phyloP scores from a whole-genome alignment of 495 filamentous ascomycete genomes.

The Penicillium cinerascens region DNA sequence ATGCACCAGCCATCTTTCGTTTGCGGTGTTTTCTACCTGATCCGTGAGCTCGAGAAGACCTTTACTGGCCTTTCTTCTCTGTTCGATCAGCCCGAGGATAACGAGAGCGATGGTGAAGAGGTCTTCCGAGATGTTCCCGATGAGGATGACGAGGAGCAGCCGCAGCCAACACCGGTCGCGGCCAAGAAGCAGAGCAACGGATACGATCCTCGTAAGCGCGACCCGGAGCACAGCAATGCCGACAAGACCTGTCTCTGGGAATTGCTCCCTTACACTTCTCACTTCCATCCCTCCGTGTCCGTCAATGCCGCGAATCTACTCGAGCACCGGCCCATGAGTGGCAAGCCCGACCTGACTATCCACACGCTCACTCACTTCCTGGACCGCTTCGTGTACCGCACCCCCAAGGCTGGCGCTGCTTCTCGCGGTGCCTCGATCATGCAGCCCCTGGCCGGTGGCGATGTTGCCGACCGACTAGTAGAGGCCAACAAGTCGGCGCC shows the following conservation, averaged over 20 bases:
- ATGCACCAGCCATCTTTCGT: conserved; percentile 91
- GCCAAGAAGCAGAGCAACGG: conserved; percentile 28
- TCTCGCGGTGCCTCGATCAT: conserved; percentile 82
- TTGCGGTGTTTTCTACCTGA: conserved; percentile 81
- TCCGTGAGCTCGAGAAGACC: conserved; percentile 71
- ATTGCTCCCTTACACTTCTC: conserved; percentile 68
- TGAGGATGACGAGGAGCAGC: conserved; percentile 40
- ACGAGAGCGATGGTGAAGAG: conserved; percentile 66
- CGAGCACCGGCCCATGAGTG: conserved; percentile 60
- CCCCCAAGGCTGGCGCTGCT: conserved; percentile 64
- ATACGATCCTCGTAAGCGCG: conserved; percentile 87
- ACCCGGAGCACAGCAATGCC: conserved; percentile 87
- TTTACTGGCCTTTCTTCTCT: conserved; percentile 74
- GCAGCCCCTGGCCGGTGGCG: conserved; percentile 79
- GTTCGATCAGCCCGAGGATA: conserved; percentile 67
- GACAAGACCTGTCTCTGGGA: conserved; percentile 93
- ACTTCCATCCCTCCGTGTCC: conserved; percentile 96
- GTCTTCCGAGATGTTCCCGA: conserved; percentile 67
- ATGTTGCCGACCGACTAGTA: conserved; percentile 61
- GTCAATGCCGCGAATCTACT: conserved; percentile 73
- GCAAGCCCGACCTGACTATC: conserved; percentile 81
- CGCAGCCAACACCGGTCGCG: conserved; percentile 16
- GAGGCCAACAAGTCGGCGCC: conserved; percentile 48
- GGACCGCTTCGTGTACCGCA: conserved; percentile 94
- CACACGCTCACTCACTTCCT: conserved; percentile 93